These are phyloP conservation scores for Periconia macrospinosa DNA, from an alignment of 2,329 filamentous ascomycete genomes.

Conservation along the genomic window DNA sequence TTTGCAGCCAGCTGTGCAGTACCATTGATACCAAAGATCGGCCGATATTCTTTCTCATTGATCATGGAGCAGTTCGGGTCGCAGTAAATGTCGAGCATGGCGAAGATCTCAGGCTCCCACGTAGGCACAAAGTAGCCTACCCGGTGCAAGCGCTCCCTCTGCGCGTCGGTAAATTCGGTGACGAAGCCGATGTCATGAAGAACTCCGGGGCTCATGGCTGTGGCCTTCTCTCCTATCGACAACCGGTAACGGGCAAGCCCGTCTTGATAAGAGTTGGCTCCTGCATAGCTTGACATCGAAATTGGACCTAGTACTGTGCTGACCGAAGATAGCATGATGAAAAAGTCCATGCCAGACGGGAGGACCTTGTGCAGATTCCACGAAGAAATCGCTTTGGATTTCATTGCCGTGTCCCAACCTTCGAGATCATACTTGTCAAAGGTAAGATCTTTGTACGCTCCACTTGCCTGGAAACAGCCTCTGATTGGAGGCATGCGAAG, in stretches of 20 bases:
- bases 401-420: conserved; percentile 11
- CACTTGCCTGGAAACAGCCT: conserved; percentile 17
- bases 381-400: conserved; percentile 38
- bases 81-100: neutral
- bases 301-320: conserved; percentile 21
- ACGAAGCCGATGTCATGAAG: conserved; percentile 9
- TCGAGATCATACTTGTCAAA: conserved; percentile 15
- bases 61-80: neutral
- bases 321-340: too few relatives aligned
- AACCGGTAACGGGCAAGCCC: conserved; percentile 13
- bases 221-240: neutral
- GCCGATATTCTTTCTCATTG: neutral
- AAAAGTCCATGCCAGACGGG: conserved; percentile 20
- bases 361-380: conserved; percentile 27
- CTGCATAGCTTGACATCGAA: conserved; percentile 29
- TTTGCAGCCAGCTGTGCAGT: neutral
- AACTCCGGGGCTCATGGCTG: conserved; percentile 1
- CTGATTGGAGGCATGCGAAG: conserved; percentile 19
- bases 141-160: too few relatives aligned
- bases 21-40: neutral
- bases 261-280: conserved; percentile 29
- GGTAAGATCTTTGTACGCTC: conserved; percentile 14
- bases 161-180: neutral
- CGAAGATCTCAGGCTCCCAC: neutral
- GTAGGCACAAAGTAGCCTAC: neutral